phyloP scores from a whole-genome alignment of 352 stramenopile genomes.

The Globisporangium canariense region DNA sequence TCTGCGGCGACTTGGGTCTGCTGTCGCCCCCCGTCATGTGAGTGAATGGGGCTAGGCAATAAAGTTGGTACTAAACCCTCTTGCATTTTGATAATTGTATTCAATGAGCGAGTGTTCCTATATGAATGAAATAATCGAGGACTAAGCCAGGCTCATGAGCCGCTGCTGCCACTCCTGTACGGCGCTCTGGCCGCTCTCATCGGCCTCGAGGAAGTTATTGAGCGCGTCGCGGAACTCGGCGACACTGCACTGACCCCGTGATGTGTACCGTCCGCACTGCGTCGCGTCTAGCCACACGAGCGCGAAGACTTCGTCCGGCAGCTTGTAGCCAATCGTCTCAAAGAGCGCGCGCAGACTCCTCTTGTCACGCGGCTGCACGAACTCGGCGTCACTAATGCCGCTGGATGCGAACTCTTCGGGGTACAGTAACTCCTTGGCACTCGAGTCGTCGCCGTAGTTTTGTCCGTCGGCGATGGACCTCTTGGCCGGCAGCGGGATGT shows the following conservation, averaged over 20 bases:
- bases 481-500: conserved; percentile 69
- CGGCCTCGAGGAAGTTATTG: conserved; percentile 60
- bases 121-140: neutral
- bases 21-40: conserved; percentile 21
- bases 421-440: conserved; percentile 79
- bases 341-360: conserved; percentile 70
- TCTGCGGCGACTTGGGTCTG: conserved; percentile 68
- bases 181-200: conserved; percentile 38
- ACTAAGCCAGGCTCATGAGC: conserved; percentile 7
- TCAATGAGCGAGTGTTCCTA: conserved; percentile 1
- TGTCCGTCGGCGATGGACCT: conserved; percentile 86
- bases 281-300: conserved; percentile 68
- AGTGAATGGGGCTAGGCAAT: neutral
- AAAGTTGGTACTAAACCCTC: no score
- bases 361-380: conserved; percentile 53
- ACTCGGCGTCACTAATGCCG: conserved; percentile 84
- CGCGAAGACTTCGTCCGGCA: conserved; percentile 61
- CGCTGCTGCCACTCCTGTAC: conserved; percentile 51
- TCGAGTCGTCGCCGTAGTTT: conserved; percentile 90
- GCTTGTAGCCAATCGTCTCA: conserved; percentile 57
- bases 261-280: conserved; percentile 37
- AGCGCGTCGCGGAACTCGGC: conserved; percentile 72
- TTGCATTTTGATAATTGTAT: conserved; percentile 4
- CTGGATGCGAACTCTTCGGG: conserved; percentile 77
- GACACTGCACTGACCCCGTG: conserved; percentile 43